Base-by-base conservation (phyloP, 768 basidiomycete genomes). In the Trametes coccinea region DNA sequence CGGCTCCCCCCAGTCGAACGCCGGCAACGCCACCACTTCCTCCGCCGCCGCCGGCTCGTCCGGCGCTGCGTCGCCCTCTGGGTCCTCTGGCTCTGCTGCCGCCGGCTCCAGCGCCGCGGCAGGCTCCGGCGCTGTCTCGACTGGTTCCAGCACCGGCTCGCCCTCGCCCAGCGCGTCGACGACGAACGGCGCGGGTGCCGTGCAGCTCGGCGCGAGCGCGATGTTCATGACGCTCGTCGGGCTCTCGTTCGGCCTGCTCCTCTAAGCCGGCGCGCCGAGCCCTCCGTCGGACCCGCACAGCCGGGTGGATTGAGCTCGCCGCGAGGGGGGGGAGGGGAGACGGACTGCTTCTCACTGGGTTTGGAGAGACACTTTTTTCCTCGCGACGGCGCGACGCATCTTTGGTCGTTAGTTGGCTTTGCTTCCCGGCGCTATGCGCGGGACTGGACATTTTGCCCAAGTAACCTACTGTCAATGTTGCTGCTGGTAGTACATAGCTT, bases 191-290 rank as follows among this genome's bases (percentile, higher is more conserved):
- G 59, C 59, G 16, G 64, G 56, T 44, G 37, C 53, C 6, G 49
- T 75, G 17, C 69, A 66, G 41, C 59, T 75, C 40, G 71, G 75
- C 44, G 68, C 73, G 53, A 72, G 73, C 55, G 78, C 75, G 41
- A 70, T 73, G 27, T n/a, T 60, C 58, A 31, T 64, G 41, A 45
- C 62, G 49, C 53, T 64, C 44, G 57, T 43, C 30, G 58, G 58
- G 27, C 62, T 64, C 48, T 49, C 62, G 17, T 37, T 60, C 57
- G 62, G 62, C 39, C 54, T 59, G 49, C 50, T 64, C n/a, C 62
- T 64, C 58, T 64, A 31, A 64, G 54, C 22, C 22, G 22, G 22
- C 22, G 22, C 62, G 61, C 43, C 16, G 29, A 50, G 48, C 55
- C 13, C 53, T 22, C n/a, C 44, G 27, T 41, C 31, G 48, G 1